A percentile compares a stretch with the other conserved stretches of the same genome.
Conservation (phyloP, 1,139 yeast genomes). For the Scheffersomyces cryptocercus region DNA sequence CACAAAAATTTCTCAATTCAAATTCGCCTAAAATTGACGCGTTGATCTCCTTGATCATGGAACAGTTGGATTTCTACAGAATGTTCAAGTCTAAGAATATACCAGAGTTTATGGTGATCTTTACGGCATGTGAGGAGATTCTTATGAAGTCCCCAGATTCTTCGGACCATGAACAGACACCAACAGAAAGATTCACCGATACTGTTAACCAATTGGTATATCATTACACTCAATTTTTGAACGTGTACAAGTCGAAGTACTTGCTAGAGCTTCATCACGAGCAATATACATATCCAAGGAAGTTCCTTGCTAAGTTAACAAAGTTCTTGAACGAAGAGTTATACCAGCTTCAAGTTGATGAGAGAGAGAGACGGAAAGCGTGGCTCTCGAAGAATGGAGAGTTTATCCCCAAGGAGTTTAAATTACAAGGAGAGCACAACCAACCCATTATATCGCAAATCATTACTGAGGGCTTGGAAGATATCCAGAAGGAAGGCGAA, state of each 20-base stretch:
- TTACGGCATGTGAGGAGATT: slow-evolving; percentile 18
- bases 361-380: slow-evolving; percentile 32
- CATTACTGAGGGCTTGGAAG: slow-evolving; percentile 45
- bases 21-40: slow-evolving; percentile 19
- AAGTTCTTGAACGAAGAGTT: slow-evolving; percentile 38
- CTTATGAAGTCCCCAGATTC: slow-evolving; percentile 2
- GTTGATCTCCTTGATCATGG: slow-evolving; percentile 13
- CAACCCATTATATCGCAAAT: slow-evolving; percentile 45
- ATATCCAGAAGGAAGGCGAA: slow-evolving; percentile 23
- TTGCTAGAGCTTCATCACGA: slow-evolving; percentile 43
- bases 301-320: slow-evolving; percentile 31
- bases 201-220: slow-evolving; percentile 32
- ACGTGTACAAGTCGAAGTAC: slow-evolving; percentile 38
- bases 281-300: slow-evolving; percentile 40
- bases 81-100: slow-evolving; percentile 26
- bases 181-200: slow-evolving; percentile 24
- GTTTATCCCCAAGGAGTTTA: slow-evolving; percentile 44
- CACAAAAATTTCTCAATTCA: slow-evolving; percentile 23
- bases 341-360: slow-evolving; percentile 34
- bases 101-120: slow-evolving; percentile 25
- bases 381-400: slow-evolving; percentile 46
- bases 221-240: slow-evolving; percentile 39
- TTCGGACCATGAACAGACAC: slow-evolving; percentile 13
- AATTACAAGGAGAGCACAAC: slow-evolving; percentile 39
- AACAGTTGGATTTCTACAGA: slow-evolving; percentile 19